Conservation (phyloP, 352 stramenopile species). For the Phytophthora sojae region DNA sequence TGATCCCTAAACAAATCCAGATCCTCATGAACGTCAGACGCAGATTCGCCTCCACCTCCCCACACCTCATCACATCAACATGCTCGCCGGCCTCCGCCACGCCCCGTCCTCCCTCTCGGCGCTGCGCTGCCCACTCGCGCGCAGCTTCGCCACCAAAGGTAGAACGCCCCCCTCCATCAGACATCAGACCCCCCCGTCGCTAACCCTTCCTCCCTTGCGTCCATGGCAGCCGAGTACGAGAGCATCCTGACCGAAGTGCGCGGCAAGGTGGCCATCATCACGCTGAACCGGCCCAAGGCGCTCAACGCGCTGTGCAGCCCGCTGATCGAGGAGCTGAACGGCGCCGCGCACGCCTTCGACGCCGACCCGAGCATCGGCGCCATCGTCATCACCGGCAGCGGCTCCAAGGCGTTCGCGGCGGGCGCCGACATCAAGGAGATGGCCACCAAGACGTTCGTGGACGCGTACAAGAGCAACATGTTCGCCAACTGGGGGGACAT, state of each 20-base stretch:
- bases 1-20: no score
- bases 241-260: conserved; percentile 89
- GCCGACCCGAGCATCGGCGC: conserved; percentile 93
- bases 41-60: conserved; percentile 2
- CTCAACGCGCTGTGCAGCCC: conserved; percentile 97
- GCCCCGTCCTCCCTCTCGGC: conserved; percentile 13
- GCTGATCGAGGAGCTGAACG: conserved; percentile 96
- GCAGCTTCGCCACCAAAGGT: conserved; percentile 71
- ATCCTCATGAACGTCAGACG: no score
- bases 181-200: no score
- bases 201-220: no score
- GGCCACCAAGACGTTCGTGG: conserved; percentile 92
- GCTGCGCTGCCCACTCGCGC: conserved; percentile 36
- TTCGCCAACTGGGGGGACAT: conserved; percentile 98
- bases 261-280: conserved; percentile 95
- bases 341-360: conserved; percentile 93
- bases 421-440: conserved; percentile 98
- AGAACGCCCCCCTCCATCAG: neutral
- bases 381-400: conserved; percentile 97
- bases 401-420: conserved; percentile 95
- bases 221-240: conserved; percentile 73
- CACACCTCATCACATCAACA: conserved; percentile 25
- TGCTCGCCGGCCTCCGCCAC: conserved; percentile 59
- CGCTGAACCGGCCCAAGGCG: conserved; percentile 96
- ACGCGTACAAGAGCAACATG: conserved; percentile 96